phyloP scores from a whole-genome alignment of 1,284 basidiomycete genomes.

The Cystodermella granulosa region DNA sequence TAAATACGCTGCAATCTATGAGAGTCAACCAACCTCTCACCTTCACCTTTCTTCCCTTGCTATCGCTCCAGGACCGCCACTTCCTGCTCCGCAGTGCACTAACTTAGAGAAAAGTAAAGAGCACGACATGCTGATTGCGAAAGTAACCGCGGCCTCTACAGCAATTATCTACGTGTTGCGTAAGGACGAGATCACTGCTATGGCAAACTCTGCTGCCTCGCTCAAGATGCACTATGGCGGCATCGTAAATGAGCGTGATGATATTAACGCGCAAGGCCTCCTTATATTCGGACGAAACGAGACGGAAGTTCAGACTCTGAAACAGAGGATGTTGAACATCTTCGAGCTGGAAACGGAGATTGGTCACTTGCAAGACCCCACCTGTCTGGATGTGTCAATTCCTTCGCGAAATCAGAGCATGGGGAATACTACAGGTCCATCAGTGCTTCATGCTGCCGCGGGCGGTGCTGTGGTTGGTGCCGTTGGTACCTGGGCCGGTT shows the following conservation, averaged over 20 bases:
- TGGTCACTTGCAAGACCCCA: too few relatives aligned
- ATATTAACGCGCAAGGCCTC: constrained; percentile 40
- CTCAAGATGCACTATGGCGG: constrained; percentile 43
- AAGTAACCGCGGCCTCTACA: constrained; percentile 39
- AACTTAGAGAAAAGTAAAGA: too few relatives aligned
- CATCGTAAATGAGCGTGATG: constrained; percentile 34
- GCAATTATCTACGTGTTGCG: constrained; percentile 48
- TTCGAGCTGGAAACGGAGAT: too few relatives aligned
- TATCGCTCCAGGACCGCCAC: too few relatives aligned
- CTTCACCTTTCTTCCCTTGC: too few relatives aligned
- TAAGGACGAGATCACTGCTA: constrained; percentile 38
- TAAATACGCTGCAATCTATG: too few relatives aligned
- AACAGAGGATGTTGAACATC: constrained; percentile 24
- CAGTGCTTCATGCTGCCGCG: constrained; percentile 32
- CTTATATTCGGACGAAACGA: constrained; percentile 48
- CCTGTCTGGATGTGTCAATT: too few relatives aligned
- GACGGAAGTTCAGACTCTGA: constrained; percentile 36
- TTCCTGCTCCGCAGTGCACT: too few relatives aligned
- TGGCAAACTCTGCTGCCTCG: constrained; percentile 40
- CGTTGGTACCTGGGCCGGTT: constrained; percentile 41
- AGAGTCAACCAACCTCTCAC: too few relatives aligned
- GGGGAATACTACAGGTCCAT: too few relatives aligned
- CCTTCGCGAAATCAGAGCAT: too few relatives aligned
- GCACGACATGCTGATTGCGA: constrained; percentile 46
- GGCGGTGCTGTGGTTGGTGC: constrained; percentile 43